These are phyloP conservation scores for Gonapodya prolifera DNA, from an alignment of 192 early-diverging fungal genomes.

Conservation along the genomic window DNA sequence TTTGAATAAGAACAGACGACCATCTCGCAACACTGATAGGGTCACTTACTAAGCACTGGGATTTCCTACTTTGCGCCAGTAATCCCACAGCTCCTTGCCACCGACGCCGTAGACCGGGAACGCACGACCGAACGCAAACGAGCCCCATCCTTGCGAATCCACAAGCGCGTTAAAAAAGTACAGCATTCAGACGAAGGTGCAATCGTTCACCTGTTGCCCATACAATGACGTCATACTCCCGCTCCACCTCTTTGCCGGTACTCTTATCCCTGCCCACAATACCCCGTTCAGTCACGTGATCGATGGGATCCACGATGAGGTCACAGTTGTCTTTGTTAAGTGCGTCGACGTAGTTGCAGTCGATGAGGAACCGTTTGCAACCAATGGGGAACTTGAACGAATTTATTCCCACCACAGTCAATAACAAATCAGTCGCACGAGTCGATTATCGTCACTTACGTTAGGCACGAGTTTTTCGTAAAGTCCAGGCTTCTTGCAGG, in stretches of 20 bases:
- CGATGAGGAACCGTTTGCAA: not conserved
- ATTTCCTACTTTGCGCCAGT: not conserved
- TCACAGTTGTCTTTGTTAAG: not conserved
- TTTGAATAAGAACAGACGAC: not conserved
- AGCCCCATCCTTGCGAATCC: no score
- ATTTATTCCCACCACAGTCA: no score
- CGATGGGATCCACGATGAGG: not conserved
- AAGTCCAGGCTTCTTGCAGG: not conserved
- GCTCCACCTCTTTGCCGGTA: not conserved
- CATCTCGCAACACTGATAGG: not conserved
- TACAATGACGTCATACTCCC: not conserved
- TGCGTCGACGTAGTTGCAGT: not conserved
- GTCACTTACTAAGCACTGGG: not conserved
- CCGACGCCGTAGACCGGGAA: not conserved
- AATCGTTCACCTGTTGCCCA: not conserved
- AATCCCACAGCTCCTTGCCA: not conserved
- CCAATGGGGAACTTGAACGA: not conserved
- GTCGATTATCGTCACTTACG: not conserved
- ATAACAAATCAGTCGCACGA: no score
- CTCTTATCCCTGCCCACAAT: not conserved
- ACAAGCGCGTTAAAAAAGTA: no score
- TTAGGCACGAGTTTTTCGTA: not conserved
- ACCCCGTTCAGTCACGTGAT: not conserved
- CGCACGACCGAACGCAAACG: not conserved
- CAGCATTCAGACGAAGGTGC: no score